A percentile compares a stretch with the other conserved stretches of the same genome.
Evolutionary conservation across 768 basidiomycete species (phyloP).

Genomic region (Mycena floridula): DNA sequence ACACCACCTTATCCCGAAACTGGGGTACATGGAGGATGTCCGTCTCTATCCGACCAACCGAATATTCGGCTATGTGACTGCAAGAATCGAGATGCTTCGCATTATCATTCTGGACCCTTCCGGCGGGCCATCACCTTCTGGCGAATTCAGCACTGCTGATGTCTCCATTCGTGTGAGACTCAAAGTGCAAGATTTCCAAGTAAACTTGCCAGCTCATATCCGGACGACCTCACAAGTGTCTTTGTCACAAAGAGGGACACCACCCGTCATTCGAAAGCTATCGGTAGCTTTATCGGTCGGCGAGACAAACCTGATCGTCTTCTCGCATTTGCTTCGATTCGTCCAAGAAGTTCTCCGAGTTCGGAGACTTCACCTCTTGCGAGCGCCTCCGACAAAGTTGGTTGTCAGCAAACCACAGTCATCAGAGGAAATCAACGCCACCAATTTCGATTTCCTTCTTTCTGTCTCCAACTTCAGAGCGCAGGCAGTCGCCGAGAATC

Average conservation of each 20-base stretch:
- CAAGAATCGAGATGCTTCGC: not conserved
- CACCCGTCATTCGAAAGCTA: conserved; percentile 24
- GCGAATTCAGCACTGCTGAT: conserved; percentile 29
- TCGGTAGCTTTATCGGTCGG: conserved; percentile 33
- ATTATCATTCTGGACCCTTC: conserved; percentile 28
- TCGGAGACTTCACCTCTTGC: conserved; percentile 28
- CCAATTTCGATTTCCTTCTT: conserved; percentile 29
- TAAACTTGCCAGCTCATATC: conserved; percentile 1
- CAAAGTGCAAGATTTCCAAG: conserved; percentile 17
- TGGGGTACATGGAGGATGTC: not conserved
- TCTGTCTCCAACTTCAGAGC: conserved; percentile 39
- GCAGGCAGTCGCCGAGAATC: conserved; percentile 66
- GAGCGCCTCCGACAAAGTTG: conserved; percentile 6
- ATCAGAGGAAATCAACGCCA: not conserved
- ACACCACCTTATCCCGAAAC: not conserved
- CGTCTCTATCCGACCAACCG: not conserved
- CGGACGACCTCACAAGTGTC: conserved; percentile 14
- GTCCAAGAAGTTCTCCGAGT: conserved; percentile 50
- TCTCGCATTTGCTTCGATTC: conserved; percentile 57
- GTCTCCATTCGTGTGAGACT: conserved; percentile 18
- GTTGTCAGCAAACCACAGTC: conserved; percentile 5
- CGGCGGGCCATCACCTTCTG: conserved; percentile 19
- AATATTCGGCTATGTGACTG: not conserved
- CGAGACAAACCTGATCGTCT: conserved; percentile 35
- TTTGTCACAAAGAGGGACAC: conserved; percentile 41